Evolutionary conservation across 139 green algal species (phyloP).

Genomic region (Chlorella ohadii): DNA sequence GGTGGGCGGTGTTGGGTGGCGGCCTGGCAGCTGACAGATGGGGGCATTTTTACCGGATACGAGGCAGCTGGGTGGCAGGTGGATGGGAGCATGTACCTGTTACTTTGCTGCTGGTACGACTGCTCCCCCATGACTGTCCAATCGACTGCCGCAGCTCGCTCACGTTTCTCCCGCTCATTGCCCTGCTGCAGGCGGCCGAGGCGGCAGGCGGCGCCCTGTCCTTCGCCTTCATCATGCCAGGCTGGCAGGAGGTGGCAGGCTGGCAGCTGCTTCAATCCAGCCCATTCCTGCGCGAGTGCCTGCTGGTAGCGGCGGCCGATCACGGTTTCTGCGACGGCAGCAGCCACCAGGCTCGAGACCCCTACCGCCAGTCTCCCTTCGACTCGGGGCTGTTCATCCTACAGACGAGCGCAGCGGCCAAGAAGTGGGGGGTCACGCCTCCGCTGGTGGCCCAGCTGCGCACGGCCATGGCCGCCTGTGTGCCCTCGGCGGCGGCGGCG

Average conservation of each 20-base stretch:
- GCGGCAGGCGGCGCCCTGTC: background rate
- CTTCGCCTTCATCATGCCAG: background rate
- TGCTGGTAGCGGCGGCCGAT: conserved; percentile 4
- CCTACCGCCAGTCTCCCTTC: background rate
- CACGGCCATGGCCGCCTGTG: background rate
- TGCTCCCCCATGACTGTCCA: no score
- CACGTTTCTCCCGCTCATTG: background rate
- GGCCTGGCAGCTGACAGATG: no score
- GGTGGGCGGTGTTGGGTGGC: background rate
- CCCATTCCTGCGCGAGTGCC: background rate
- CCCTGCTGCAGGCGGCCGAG: background rate
- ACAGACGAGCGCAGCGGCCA: background rate
- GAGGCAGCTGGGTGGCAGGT: no score
- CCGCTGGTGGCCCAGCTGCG: background rate
- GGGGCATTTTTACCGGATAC: no score
- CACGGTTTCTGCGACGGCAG: background rate
- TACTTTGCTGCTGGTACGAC: no score
- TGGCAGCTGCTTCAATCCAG: background rate
- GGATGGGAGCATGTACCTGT: no score
- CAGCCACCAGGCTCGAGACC: background rate
- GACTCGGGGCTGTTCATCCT: background rate
- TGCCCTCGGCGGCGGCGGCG: background rate
- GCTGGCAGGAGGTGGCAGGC: conserved; percentile 13
- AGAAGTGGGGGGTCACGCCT: background rate
- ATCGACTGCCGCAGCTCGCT: no score